Evolutionary conservation across 2,329 filamentous ascomycete genomes (phyloP), one percentile per base, ranked within the genome.

Genomic region (Dactylellina sp.): DNA sequence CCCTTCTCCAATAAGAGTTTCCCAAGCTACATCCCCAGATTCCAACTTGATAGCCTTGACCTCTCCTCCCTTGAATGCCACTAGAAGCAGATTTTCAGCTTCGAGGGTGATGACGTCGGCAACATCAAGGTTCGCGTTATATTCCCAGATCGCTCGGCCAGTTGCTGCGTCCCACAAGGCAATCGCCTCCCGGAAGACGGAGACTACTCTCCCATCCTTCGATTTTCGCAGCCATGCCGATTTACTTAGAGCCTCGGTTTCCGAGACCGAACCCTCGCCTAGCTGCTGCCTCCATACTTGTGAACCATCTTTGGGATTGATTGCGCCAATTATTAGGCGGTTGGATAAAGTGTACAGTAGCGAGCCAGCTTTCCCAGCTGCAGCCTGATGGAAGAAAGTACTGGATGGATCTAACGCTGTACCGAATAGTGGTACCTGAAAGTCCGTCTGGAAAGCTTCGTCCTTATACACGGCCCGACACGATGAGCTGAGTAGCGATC

Each of bases 361-460:
- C 61, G 91, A 94, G 37, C 93, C 93, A 81, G 91, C 92, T 75
- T 94, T 93, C 77, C 89, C 87, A 75, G 87, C 86, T 79, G 90
- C 86, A 40, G 95, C 94, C 78, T 89, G 90, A 83, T 97, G 92
- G 87, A 98, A 98, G 86, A 98, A 96, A 78, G 94, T 97, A 75
- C 92, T 91, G 76, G 91, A 88, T 80, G 87, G 84, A 80, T 90
- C 90, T 62, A 95, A 93, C 20, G 77, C 71, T 39, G 91, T 83
- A 79, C 95, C 95, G 79, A 99, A 84, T 53, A 98, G 89, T 76
- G 91, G 88, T 83, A 96, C 89, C 83, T 98, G 94, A 83, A 93
- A 98, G 83, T 99, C 95, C 81, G 96, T 87, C 78, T 92, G 87
- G 83, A 89, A 93, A 77, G 96, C 93, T 82, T 99, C 94, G 80